A percentile compares a stretch with the other conserved stretches of the same genome.
Conservation (phyloP, 1,284 basidiomycete species). For the Sporisorium sorghi region DNA sequence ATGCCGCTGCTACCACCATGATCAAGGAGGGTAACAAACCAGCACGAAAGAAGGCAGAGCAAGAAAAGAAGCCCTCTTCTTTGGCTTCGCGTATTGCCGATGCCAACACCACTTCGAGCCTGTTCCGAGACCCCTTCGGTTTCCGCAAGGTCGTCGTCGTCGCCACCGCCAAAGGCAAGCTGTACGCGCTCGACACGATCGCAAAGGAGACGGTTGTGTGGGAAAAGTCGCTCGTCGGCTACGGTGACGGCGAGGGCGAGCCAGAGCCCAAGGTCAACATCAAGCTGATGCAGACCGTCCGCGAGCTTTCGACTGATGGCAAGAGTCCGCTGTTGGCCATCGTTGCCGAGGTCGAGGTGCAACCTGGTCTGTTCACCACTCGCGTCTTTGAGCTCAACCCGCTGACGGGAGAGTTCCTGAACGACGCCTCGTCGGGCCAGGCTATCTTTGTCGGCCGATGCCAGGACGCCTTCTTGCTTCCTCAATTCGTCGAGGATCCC, state of each 20-base stretch:
- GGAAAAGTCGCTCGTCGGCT: conserved; percentile 67
- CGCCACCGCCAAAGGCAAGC: conserved; percentile 79
- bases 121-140: conserved; percentile 79
- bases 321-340: conserved; percentile 55
- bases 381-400: conserved; percentile 65
- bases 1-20: conserved; percentile 37
- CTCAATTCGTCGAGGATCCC: conserved; percentile 42
- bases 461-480: conserved; percentile 58
- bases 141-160: conserved; percentile 85
- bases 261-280: conserved; percentile 54
- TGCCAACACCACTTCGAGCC: conserved; percentile 37
- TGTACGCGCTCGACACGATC: conserved; percentile 86
- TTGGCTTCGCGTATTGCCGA: conserved; percentile 54
- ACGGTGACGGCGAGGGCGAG: conserved; percentile 61
- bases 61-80: conserved; percentile 38
- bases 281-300: conserved; percentile 56
- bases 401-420: conserved; percentile 59
- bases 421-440: conserved; percentile 44
- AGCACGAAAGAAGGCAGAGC: conserved; percentile 24
- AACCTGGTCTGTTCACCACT: conserved; percentile 48
- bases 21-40: conserved; percentile 45
- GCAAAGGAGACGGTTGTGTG: conserved; percentile 68
- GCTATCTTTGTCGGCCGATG: conserved; percentile 50
- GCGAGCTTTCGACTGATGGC: conserved; percentile 54
- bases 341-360: conserved; percentile 60